Evolutionary conservation across 495 filamentous ascomycete species (phyloP).

Genomic region (Acidiella bohemica): DNA sequence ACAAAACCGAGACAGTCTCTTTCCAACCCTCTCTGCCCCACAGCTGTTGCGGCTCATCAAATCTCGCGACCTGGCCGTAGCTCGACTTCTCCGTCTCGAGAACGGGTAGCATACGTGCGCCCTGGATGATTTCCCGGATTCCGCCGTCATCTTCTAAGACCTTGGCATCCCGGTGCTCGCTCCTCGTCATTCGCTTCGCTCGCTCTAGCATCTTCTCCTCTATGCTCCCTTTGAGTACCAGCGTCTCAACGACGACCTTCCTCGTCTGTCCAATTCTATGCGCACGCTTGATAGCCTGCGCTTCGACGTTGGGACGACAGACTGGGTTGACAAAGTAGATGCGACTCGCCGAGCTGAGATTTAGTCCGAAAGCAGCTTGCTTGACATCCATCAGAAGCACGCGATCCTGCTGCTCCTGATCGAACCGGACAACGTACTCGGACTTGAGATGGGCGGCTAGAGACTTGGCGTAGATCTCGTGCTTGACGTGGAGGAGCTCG

Average conservation of each 20-base stretch:
- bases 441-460: slow-evolving; percentile 47
- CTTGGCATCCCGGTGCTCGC: slow-evolving; percentile 56
- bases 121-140: slow-evolving; percentile 68
- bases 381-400: slow-evolving; percentile 82
- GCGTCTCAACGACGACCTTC: slow-evolving; percentile 73
- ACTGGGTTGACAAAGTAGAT: slow-evolving; percentile 90
- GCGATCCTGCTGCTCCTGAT: slow-evolving; percentile 45
- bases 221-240: slow-evolving; percentile 58
- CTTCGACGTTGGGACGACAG: slow-evolving; percentile 72
- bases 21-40: slow-evolving; percentile 37
- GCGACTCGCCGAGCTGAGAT: slow-evolving; percentile 65
- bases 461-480: slow-evolving; percentile 60
- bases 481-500: slow-evolving; percentile 38
- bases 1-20: no score
- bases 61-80: slow-evolving; percentile 40
- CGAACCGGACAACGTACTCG: slow-evolving; percentile 66
- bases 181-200: slow-evolving; percentile 60
- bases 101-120: slow-evolving; percentile 52
- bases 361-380: slow-evolving; percentile 76
- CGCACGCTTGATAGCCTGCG: slow-evolving; percentile 83
- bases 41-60: slow-evolving; percentile 41
- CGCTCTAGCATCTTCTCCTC: slow-evolving; percentile 75
- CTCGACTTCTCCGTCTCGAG: slow-evolving; percentile 32
- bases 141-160: slow-evolving; percentile 59
- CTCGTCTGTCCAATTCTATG: slow-evolving; percentile 75